These are phyloP conservation scores for Blastobotrys arbuscula DNA, from an alignment of 1,139 yeast species.

Conservation along the genomic window DNA sequence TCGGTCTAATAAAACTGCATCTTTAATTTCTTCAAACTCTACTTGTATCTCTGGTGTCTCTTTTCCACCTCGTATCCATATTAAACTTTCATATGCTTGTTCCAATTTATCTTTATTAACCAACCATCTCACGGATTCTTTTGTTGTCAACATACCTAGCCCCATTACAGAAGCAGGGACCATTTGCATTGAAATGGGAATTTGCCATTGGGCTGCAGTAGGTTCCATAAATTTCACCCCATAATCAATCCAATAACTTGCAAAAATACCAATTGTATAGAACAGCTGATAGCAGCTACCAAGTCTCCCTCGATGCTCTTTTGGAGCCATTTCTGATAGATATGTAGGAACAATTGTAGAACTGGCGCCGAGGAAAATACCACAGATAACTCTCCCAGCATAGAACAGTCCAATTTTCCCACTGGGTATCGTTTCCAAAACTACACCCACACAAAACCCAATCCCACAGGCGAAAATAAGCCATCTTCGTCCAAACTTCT, in stretches of 20 bases:
- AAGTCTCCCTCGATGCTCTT: constrained; percentile 50
- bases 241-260: constrained; percentile 30
- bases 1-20: constrained; percentile 5
- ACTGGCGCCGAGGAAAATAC: constrained; percentile 60
- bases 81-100: constrained; percentile 8
- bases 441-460: constrained; percentile 41
- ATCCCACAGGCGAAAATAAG: constrained; percentile 38
- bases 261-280: constrained; percentile 45
- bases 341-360: constrained; percentile 62
- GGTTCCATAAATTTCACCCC: constrained; percentile 24
- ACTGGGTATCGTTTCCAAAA: constrained; percentile 17
- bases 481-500: constrained; percentile 38
- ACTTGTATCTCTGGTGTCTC: not conserved
- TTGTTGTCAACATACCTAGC: constrained; percentile 45
- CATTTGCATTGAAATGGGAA: constrained; percentile 39
- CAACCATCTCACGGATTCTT: constrained; percentile 49
- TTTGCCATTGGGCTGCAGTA: constrained; percentile 21
- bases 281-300: constrained; percentile 16
- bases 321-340: constrained; percentile 60
- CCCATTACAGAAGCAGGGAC: constrained; percentile 41
- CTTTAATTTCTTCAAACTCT: constrained; percentile 12
- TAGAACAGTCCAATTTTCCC: constrained; percentile 21
- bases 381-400: constrained; percentile 54
- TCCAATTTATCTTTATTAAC: constrained; percentile 19
- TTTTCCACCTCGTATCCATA: not conserved